Base-by-base conservation (phyloP, 148 eudicot genomes). In the Euryodendron excelsum region DNA sequence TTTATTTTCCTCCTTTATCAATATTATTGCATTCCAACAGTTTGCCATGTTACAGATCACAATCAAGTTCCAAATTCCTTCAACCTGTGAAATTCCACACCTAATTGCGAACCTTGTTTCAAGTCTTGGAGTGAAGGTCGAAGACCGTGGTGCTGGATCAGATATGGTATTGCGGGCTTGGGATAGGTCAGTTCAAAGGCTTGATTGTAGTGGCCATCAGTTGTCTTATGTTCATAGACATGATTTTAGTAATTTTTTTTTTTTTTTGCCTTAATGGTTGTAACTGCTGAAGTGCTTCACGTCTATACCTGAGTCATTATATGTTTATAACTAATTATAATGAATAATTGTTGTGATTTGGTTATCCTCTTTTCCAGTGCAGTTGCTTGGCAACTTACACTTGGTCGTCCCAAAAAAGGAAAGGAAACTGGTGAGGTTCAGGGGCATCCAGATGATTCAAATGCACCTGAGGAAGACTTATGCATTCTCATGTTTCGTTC, bases 331-430 rank as follows among this genome's bases (percentile, higher is more conserved):
- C 8, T 69, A 69, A 34, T 27, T 23, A 39, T 33, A 34, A 59
- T 17, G 39, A 59, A 45, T n/a, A 36, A 0, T 33, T 47, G 15
- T 44, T 79, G 20, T 59, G n/a, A n/a, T 66, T 39, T 44, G 70
- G 15, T 34, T 75, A 17, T 72, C n/a, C n/a, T n/a, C n/a, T n/a
- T 28, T 66, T 84, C 45, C 92, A 96, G 99, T 83, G 86, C 95
- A 79, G 97, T 92, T 86, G 98, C 97, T 60, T 93, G 99, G 99
- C 98, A 96, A 83, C 78, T 96, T 52, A 83, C 91, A 45, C 90
- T 96, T 74, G 87, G 82, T 77, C 86, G 75, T 59, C 98, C 93
- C 47, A 61, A 67, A 60, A 76, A 74, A 68, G 83, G 80, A 55
- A 86, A 82, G 69, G 80, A 82, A 81, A 69, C 50, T 72, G 82